Percentiles rank a stretch among this genome's conserved stretches.
Conservation (phyloP, 1,139 yeast species). For the Sugiyamaella novakii region DNA sequence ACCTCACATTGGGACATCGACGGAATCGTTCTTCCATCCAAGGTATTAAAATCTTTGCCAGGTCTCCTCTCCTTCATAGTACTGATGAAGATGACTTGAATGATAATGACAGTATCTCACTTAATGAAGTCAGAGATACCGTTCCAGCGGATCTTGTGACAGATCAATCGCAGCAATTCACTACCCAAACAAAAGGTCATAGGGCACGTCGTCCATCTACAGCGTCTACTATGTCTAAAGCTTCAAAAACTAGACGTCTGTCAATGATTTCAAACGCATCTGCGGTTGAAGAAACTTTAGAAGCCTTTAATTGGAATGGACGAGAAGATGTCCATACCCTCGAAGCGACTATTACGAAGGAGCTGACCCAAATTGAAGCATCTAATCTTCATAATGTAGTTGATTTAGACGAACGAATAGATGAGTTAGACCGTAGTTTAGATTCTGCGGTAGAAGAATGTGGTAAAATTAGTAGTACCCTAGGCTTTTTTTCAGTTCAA, state of each 20-base stretch:
- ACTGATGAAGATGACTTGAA: background rate
- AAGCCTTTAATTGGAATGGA: constrained; percentile 73
- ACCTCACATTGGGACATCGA: background rate
- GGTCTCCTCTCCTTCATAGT: background rate
- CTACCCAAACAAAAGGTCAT: constrained; percentile 5
- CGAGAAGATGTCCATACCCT: constrained; percentile 62
- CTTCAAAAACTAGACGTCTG: constrained; percentile 18
- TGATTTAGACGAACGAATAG: constrained; percentile 47
- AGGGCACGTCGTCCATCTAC: constrained; percentile 17
- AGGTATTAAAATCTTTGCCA: constrained; percentile 3
- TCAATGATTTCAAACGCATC: constrained; percentile 22
- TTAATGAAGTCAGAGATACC: constrained; percentile 2
- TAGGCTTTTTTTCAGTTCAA: constrained; percentile 61
- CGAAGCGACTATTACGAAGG: constrained; percentile 57
- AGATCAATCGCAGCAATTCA: constrained; percentile 1
- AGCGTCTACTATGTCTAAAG: constrained; percentile 14
- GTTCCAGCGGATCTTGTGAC: constrained; percentile 6
- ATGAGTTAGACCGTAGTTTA: constrained; percentile 50
- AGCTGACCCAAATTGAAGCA: constrained; percentile 53
- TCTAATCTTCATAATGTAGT: constrained; percentile 53
- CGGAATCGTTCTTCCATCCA: constrained; percentile 9
- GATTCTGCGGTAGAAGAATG: constrained; percentile 60
- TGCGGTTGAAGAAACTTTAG: constrained; percentile 64
- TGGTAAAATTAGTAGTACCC: constrained; percentile 58
- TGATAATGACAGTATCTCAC: background rate